Evolutionary conservation across 768 basidiomycete genomes (phyloP).

Genomic region (Boletus tomentosulus): DNA sequence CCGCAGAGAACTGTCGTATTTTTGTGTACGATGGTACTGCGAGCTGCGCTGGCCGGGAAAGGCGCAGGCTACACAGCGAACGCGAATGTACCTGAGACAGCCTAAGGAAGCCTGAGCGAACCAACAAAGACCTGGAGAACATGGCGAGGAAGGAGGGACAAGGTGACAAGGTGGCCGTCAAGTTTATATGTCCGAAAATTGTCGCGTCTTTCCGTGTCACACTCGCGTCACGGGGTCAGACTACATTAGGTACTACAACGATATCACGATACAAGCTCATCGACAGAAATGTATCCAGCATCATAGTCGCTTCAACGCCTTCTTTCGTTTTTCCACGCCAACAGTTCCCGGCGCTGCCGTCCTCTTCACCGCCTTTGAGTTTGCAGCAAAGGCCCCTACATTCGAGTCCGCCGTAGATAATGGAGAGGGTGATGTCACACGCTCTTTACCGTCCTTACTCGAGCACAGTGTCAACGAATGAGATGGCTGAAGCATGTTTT

Average conservation of each 20-base stretch:
- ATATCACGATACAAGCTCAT: conserved; percentile 4
- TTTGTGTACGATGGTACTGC: background rate
- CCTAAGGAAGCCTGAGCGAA: conserved; percentile 8
- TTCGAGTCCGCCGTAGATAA: conserved; percentile 71
- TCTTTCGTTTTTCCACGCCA: conserved; percentile 81
- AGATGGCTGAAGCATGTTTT: conserved; percentile 41
- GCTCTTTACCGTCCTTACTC: conserved; percentile 44
- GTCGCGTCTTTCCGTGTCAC: conserved; percentile 17
- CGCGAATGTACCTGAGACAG: conserved; percentile 13
- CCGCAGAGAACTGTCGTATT: conserved; percentile 19
- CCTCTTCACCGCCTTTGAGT: conserved; percentile 66
- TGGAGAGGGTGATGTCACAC: conserved; percentile 65
- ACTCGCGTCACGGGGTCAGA: conserved; percentile 16
- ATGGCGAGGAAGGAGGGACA: conserved; percentile 8
- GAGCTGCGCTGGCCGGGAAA: background rate
- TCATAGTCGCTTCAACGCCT: conserved; percentile 77
- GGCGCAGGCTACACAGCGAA: conserved; percentile 11
- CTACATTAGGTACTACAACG: background rate
- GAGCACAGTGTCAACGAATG: conserved; percentile 31
- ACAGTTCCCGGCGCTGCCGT: conserved; percentile 50
- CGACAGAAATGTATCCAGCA: background rate
- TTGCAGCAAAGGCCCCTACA: conserved; percentile 39
- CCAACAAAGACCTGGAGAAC: conserved; percentile 22
- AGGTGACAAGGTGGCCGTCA: background rate
- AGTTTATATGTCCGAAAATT: conserved; percentile 11